A percentile compares a stretch with the other conserved stretches of the same genome.
Conservation (phyloP, 2,329 filamentous ascomycete species). For the Diaporthe sp. region DNA sequence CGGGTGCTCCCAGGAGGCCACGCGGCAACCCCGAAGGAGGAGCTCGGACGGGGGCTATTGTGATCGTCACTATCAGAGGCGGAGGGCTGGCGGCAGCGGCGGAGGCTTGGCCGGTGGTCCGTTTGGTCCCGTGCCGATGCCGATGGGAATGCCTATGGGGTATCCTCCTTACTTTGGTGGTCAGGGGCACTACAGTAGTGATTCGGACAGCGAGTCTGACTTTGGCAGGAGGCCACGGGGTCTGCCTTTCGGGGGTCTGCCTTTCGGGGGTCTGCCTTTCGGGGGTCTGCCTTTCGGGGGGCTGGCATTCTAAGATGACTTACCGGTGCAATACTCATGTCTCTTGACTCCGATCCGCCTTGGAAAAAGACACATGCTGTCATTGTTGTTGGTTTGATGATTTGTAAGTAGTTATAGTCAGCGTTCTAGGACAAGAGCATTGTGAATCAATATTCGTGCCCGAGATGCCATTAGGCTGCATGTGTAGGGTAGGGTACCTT, state of each 20-base stretch:
- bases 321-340: background rate
- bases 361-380: background rate
- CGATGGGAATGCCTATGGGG: background rate
- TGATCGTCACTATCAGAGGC: slow-evolving; percentile 24
- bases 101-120: background rate
- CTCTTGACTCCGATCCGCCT: background rate
- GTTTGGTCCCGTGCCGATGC: slow-evolving; percentile 8
- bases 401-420: background rate
- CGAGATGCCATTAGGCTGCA: background rate
- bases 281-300: slow-evolving; percentile 9
- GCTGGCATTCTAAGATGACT: background rate
- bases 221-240: background rate
- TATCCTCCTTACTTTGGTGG: slow-evolving; percentile 20
- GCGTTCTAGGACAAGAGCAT: background rate
- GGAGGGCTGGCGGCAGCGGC: background rate
- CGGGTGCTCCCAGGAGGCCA: slow-evolving; percentile 20
- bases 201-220: slow-evolving; percentile 23
- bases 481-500: no score
- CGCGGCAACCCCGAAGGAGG: background rate
- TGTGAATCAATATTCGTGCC: background rate
- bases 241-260: slow-evolving; percentile 9
- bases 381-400: background rate
- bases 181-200: slow-evolving; percentile 14
- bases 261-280: background rate
- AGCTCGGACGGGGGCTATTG: slow-evolving; percentile 1